phyloP scores from a whole-genome alignment of 352 stramenopile genomes.

The Globisporangium middletonii region DNA sequence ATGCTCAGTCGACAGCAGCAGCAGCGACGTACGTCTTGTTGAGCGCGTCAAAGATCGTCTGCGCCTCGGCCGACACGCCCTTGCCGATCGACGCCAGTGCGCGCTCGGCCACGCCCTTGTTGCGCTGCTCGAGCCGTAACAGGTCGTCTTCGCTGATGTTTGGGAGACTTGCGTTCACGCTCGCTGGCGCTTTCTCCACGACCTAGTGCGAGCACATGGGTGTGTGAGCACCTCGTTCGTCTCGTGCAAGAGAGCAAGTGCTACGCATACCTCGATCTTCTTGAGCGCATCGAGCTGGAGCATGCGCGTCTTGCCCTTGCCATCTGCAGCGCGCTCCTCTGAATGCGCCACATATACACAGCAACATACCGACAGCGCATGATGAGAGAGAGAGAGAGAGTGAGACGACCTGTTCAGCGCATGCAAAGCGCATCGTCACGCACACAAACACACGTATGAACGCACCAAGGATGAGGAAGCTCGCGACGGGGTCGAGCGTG shows the following conservation, averaged over 20 bases:
- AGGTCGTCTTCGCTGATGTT: slow-evolving; percentile 66
- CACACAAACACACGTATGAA: neutral
- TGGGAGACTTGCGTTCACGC: slow-evolving; percentile 38
- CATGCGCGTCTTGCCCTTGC: slow-evolving; percentile 68
- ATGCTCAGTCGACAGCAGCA: neutral
- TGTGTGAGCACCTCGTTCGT: neutral
- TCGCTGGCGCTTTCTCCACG: slow-evolving; percentile 38
- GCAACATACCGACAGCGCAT: neutral
- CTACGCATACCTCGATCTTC: slow-evolving; percentile 42
- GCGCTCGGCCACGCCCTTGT: slow-evolving; percentile 59
- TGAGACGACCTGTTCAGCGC: too few species aligned
- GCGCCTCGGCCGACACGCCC: slow-evolving; percentile 57
- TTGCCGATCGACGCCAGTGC: slow-evolving; percentile 79
- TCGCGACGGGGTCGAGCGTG: slow-evolving; percentile 68
- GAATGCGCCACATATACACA: neutral
- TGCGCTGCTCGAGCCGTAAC: slow-evolving; percentile 66
- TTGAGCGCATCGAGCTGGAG: slow-evolving; percentile 66
- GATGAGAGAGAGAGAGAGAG: neutral
- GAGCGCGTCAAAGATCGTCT: slow-evolving; percentile 82
- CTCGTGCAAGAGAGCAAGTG: neutral
- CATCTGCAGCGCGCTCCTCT: slow-evolving; percentile 52
- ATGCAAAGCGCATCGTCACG: neutral
- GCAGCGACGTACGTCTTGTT: slow-evolving; percentile 74
- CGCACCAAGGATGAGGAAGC: slow-evolving; percentile 75
- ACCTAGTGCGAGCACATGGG: slow-evolving; percentile 18